phyloP scores from a whole-genome alignment of 305 asterid species.

The Fraxinus latifolia region DNA sequence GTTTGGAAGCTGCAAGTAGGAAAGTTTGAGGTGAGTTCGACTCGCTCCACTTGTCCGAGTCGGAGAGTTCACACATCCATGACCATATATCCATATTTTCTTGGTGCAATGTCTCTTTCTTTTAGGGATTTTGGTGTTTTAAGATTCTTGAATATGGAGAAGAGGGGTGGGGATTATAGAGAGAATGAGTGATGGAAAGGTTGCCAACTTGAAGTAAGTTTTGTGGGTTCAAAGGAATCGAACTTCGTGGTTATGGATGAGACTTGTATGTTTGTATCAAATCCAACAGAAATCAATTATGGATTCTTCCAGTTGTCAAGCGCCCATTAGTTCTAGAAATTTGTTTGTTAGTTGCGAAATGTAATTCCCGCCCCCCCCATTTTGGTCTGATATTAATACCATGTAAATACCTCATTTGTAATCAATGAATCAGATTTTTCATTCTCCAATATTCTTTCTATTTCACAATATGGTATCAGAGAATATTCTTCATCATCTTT shows the following conservation, averaged over 20 bases:
- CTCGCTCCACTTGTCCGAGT: conserved; percentile 44
- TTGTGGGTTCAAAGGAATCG: conserved; percentile 36
- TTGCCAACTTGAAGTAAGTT: conserved; percentile 42
- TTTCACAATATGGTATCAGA: too few species aligned
- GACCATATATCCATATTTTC: conserved; percentile 70
- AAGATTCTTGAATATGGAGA: neutral
- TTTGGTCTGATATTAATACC: too few species aligned
- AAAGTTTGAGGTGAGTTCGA: conserved; percentile 32
- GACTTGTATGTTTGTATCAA: conserved; percentile 19
- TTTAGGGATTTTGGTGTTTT: neutral
- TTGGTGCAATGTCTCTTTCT: neutral
- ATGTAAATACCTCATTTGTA: too few species aligned
- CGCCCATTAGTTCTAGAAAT: too few species aligned
- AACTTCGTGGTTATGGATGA: conserved; percentile 32
- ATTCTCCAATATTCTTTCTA: too few species aligned
- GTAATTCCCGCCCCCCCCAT: too few species aligned
- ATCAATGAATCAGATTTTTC: too few species aligned
- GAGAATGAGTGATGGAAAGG: conserved; percentile 50
- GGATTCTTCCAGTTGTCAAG: too few species aligned
- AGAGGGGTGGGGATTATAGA: conserved; percentile 30
- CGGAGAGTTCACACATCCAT: conserved; percentile 71
- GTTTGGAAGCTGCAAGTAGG: conserved; percentile 41
- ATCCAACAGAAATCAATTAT: too few species aligned
- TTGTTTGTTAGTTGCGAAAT: too few species aligned
- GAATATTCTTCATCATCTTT: too few species aligned